These are phyloP conservation scores for Collybiopsis luxurians DNA, from an alignment of 768 basidiomycete genomes.

Conservation along the genomic window DNA sequence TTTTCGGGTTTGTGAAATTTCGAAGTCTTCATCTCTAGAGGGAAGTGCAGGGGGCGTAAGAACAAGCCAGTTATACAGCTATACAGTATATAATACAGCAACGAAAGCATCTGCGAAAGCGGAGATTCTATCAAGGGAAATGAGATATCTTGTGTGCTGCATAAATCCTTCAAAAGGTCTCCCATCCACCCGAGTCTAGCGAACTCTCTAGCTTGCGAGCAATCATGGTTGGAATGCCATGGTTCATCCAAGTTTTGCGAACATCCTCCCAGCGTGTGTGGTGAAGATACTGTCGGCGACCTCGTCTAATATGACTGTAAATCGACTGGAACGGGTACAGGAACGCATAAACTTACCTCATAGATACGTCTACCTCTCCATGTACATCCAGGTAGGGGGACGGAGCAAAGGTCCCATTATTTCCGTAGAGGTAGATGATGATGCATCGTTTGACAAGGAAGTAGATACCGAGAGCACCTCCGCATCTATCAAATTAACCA, in stretches of 20 bases:
- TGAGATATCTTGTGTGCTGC: neutral
- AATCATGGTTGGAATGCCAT: constrained; percentile 86
- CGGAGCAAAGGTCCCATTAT: constrained; percentile 82
- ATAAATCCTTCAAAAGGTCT: constrained; percentile 53
- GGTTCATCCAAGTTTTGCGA: constrained; percentile 85
- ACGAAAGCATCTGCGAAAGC: neutral
- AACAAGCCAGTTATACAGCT: too few relatives aligned
- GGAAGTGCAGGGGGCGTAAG: too few relatives aligned
- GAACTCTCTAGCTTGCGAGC: constrained; percentile 86
- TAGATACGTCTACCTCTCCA: constrained; percentile 88
- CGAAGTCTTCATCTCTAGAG: too few relatives aligned
- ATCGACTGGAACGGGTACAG: too few relatives aligned
- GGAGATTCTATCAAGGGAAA: neutral
- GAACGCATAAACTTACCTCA: constrained; percentile 82
- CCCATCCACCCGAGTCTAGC: constrained; percentile 93
- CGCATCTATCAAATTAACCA: constrained; percentile 61
- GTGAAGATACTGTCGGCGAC: constrained; percentile 86
- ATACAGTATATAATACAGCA: neutral
- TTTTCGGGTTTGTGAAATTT: too few relatives aligned
- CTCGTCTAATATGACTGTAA: constrained; percentile 51
- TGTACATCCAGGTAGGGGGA: constrained; percentile 94
- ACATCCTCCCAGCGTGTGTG: constrained; percentile 87
- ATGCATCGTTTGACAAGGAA: constrained; percentile 91
- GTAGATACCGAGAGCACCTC: constrained; percentile 84
- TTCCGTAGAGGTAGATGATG: constrained; percentile 84